These are phyloP conservation scores for Candida broadrunensis DNA, from an alignment of 805 yeast genomes.

Conservation along the genomic window DNA sequence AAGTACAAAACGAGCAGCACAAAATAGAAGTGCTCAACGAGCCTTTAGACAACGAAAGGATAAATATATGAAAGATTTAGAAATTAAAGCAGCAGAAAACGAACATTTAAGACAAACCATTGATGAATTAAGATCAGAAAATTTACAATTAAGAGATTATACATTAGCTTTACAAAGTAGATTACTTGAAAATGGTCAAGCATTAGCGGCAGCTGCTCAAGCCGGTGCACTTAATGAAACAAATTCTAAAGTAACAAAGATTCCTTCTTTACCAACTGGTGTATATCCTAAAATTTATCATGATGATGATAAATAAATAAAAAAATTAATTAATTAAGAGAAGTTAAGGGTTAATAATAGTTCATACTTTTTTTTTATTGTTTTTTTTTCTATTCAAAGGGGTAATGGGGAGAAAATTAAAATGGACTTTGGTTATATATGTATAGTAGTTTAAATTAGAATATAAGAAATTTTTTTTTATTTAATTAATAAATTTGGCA, in stretches of 20 bases:
- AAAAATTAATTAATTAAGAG: too few species aligned
- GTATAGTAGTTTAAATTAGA: too few species aligned
- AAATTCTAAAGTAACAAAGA: neutral
- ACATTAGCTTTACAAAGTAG: conserved; percentile 67
- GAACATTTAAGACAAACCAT: conserved; percentile 62
- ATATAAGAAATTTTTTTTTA: too few species aligned
- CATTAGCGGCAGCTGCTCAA: neutral
- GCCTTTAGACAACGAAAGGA: conserved; percentile 88
- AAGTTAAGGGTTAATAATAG: too few species aligned
- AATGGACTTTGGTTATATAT: too few species aligned
- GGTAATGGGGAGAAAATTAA: too few species aligned
- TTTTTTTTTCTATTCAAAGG: too few species aligned
- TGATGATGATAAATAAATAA: neutral
- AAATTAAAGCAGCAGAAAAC: conserved; percentile 62
- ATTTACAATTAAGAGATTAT: conserved; percentile 68
- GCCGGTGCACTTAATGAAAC: too few species aligned
- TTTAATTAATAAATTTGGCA: too few species aligned
- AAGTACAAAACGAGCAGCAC: conserved; percentile 82
- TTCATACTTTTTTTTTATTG: too few species aligned
- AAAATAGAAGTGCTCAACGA: conserved; percentile 87
- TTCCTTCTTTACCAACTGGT: neutral
- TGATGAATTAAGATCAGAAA: conserved; percentile 67
- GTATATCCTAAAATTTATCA: neutral
- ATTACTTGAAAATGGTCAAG: conserved; percentile 42
- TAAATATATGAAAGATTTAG: conserved; percentile 75